Base-by-base conservation (phyloP, 306 rosid genomes). In the Cyamopsis tetragonoloba region DNA sequence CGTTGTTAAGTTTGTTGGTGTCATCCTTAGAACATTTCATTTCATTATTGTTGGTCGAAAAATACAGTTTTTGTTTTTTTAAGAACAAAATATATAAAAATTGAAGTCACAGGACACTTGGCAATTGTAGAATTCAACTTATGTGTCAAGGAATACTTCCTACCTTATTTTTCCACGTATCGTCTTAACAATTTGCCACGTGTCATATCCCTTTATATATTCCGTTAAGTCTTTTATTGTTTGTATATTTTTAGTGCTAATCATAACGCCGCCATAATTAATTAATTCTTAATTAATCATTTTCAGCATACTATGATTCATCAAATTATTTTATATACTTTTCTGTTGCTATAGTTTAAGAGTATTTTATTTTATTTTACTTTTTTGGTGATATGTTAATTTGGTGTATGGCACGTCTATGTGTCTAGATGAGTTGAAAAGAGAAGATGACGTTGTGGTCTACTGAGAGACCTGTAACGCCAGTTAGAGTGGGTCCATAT, bases 331-430 rank as follows among this genome's bases (percentile, higher is more conserved):
- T n/a, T n/a, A n/a, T 47, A 23, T 15, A 17, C 27, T 31, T 30
- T 26, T 8, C 3, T n/a, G n/a, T n/a, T n/a, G n/a, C n/a, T n/a
- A n/a, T n/a, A n/a, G n/a, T n/a, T n/a, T n/a, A n/a, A n/a, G n/a
- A n/a, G n/a, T 39, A 41, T 12, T 38, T 60, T 61, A 11, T 1
- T 6, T 0, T 3, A 17, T 24, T 23, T 42, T 6, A 1, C 13
- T 23, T 10, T 51, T 3, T 13, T 24, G 0, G 24, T 42, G 10
- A 42, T 15, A 17, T 41, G 14, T 27, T 0, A 49, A 23, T 26
- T 26, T 48, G 38, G 12, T 67, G 57, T 64, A 75, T 67, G 63
- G 62, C 80, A 67, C 75, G 80, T 75, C 48, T 47, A 0, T 24
- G 46, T 66, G 68, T 66, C 60, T 22, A 7, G 30, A 24, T 24